Evolutionary conservation across 768 basidiomycete genomes (phyloP).

Genomic region (Lactarius hatsudake): DNA sequence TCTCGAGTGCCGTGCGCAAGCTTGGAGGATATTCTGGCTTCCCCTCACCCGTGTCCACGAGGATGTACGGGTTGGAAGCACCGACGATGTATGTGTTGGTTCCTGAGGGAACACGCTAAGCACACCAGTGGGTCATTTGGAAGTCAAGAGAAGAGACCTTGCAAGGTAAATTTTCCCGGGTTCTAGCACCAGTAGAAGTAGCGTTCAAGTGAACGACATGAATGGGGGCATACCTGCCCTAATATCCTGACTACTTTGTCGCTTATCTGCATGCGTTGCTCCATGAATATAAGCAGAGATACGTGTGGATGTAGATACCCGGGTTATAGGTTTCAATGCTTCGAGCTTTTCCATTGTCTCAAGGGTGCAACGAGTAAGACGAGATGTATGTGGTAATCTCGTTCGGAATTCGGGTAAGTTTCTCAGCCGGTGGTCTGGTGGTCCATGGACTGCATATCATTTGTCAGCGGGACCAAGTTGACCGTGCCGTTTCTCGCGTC

Average conservation of each 20-base stretch:
- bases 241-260: conserved; percentile 64
- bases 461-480: conserved; percentile 9
- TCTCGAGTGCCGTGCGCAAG: conserved; percentile 59
- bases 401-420: neutral
- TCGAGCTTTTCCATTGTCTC: conserved; percentile 50
- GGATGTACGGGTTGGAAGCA: conserved; percentile 62
- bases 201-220: neutral
- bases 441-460: conserved; percentile 6
- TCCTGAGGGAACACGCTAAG: conserved; percentile 42
- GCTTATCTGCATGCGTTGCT: conserved; percentile 50
- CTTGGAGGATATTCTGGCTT: conserved; percentile 60
- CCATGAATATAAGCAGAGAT: conserved; percentile 3
- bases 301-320: conserved; percentile 39
- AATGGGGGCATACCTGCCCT: conserved; percentile 56
- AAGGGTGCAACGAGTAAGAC: neutral
- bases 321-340: conserved; percentile 49
- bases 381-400: neutral
- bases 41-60: conserved; percentile 85
- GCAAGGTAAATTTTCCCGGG: conserved; percentile 84
- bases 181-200: conserved; percentile 48
- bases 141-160: conserved; percentile 47
- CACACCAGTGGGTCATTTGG: neutral
- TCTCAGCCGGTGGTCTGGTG: neutral
- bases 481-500: neutral
- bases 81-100: conserved; percentile 91